Percentiles rank a stretch among this genome's conserved stretches.
Conservation (phyloP, 2,329 filamentous ascomycete species). For the Venturia aucupariae region DNA sequence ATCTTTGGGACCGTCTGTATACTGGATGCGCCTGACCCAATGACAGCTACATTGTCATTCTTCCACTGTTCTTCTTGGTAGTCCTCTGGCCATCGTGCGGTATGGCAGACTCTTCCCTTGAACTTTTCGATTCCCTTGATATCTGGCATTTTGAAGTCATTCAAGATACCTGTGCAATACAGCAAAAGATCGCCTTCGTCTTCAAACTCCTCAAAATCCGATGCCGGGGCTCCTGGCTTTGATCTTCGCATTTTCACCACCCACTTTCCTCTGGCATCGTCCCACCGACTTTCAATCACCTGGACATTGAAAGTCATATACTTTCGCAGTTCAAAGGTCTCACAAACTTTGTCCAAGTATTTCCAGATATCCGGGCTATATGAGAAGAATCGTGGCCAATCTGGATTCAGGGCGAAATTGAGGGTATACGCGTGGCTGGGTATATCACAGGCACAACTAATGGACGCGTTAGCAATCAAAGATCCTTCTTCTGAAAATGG, state of each 20-base stretch:
- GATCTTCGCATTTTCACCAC: constrained; percentile 38
- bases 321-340: constrained; percentile 40
- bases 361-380: constrained; percentile 39
- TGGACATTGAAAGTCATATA: constrained; percentile 45
- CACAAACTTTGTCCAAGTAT: constrained; percentile 42
- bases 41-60: constrained; percentile 38
- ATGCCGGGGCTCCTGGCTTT: constrained; percentile 23
- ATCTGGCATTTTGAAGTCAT: constrained; percentile 37
- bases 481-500: not conserved
- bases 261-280: constrained; percentile 42
- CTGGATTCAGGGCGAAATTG: constrained; percentile 39
- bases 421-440: constrained; percentile 42
- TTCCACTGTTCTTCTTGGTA: constrained; percentile 32
- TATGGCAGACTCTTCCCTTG: constrained; percentile 36
- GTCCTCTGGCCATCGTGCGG: constrained; percentile 33
- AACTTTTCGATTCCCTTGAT: constrained; percentile 34
- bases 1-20: constrained; percentile 36
- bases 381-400: constrained; percentile 42
- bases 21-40: constrained; percentile 33
- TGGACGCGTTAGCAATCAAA: not conserved
- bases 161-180: constrained; percentile 37
- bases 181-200: constrained; percentile 33
- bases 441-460: constrained; percentile 32
- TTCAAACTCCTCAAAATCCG: constrained; percentile 33
- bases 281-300: constrained; percentile 39